Percentiles rank a stretch among this genome's conserved stretches.
phyloP scores from a whole-genome alignment of 495 filamentous ascomycete species.

The Penicillium macrosclerotiorum region DNA sequence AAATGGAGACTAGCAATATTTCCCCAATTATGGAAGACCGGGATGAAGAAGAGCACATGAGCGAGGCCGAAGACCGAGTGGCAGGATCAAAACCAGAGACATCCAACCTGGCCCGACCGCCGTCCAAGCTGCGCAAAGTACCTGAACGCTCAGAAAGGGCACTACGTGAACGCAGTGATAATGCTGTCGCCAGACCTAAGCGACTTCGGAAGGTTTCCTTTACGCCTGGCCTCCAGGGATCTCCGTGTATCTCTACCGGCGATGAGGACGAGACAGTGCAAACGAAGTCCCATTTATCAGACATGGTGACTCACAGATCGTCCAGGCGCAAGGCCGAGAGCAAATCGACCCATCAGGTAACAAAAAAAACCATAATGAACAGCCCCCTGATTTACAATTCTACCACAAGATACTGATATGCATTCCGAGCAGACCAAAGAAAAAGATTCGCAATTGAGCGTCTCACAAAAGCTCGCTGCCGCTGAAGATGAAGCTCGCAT shows the following conservation, averaged over 20 bases:
- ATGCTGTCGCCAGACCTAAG: constrained; percentile 28
- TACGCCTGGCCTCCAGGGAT: constrained; percentile 38
- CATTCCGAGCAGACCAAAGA: constrained; percentile 20
- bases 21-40: constrained; percentile 54
- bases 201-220: constrained; percentile 48
- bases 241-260: constrained; percentile 21
- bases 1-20: constrained; percentile 39
- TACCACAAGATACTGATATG: no score
- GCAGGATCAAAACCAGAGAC: constrained; percentile 30
- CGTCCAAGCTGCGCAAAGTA: constrained; percentile 23
- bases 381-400: constrained; percentile 10
- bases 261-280: constrained; percentile 39
- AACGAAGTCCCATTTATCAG: constrained; percentile 35
- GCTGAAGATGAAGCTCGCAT: constrained; percentile 47
- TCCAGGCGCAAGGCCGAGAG: constrained; percentile 32
- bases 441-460: constrained; percentile 25
- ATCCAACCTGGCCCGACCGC: constrained; percentile 7
- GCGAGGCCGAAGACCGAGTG: constrained; percentile 24
- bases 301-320: constrained; percentile 35
- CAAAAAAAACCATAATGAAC: constrained; percentile 1
- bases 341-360: constrained; percentile 35
- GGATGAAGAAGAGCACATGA: constrained; percentile 48
- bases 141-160: constrained; percentile 32
- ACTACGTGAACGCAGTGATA: constrained; percentile 44
- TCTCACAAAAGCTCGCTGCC: constrained; percentile 46